Evolutionary conservation across 2,329 filamentous ascomycete species (phyloP).

Genomic region (Aspergillus sclerotialis): DNA sequence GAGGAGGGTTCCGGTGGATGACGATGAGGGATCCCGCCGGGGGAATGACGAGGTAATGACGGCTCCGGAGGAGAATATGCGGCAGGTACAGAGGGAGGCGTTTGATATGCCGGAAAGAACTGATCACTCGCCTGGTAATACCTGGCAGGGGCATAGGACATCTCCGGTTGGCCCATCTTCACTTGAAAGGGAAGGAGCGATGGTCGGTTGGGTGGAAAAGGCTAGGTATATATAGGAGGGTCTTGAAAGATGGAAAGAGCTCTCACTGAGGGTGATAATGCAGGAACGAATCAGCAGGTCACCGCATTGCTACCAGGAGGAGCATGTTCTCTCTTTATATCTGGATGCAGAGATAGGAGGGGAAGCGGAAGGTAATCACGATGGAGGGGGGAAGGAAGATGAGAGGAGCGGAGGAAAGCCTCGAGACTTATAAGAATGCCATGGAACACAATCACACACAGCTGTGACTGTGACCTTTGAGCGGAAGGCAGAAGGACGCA

Average conservation of each 20-base stretch:
- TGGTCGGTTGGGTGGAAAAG: too few species aligned
- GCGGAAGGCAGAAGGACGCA: conserved; percentile 9
- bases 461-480: too few species aligned
- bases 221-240: conserved; percentile 2
- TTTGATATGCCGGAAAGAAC: conserved; percentile 16
- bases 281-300: too few species aligned
- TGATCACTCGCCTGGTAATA: conserved; percentile 24
- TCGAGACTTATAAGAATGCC: conserved; percentile 5
- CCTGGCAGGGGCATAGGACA: conserved; percentile 30
- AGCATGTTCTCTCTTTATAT: too few species aligned
- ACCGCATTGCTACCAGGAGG: too few species aligned
- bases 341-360: conserved; percentile 13
- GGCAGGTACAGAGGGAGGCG: conserved; percentile 9
- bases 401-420: conserved; percentile 4
- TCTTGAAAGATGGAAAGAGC: conserved; percentile 6
- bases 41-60: conserved; percentile 7
- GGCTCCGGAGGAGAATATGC: conserved; percentile 8
- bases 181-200: conserved; percentile 8
- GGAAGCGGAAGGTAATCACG: conserved; percentile 6
- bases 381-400: conserved; percentile 4
- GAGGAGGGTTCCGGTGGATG: conserved; percentile 14
- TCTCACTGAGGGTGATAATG: too few species aligned
- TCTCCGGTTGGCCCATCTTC: conserved; percentile 27
- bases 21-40: conserved; percentile 4
- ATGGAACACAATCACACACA: conserved; percentile 7